Evolutionary conservation across 352 stramenopile genomes (phyloP).

Genomic region (Peronospora belbahrii): DNA sequence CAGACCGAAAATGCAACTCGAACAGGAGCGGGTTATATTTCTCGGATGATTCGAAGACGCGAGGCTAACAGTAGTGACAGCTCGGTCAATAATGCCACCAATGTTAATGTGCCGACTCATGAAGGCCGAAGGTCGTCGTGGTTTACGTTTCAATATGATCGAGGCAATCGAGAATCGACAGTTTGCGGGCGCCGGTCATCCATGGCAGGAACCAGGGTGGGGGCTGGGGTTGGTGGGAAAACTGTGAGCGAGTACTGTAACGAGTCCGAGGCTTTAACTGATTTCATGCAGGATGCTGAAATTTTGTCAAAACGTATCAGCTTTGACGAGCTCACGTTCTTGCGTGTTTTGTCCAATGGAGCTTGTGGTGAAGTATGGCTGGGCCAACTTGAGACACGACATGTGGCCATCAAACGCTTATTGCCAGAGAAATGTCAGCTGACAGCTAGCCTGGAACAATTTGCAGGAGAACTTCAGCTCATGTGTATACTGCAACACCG

Average conservation of each 20-base stretch:
- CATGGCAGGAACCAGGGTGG: conserved; percentile 23
- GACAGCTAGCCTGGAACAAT: conserved; percentile 50
- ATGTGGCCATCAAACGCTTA: conserved; percentile 70
- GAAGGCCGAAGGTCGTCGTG: conserved; percentile 21
- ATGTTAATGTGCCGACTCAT: conserved; percentile 17
- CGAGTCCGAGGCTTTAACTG: conserved; percentile 45
- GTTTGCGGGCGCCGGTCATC: conserved; percentile 19
- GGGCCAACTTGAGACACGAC: conserved; percentile 51
- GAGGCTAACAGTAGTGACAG: conserved; percentile 15
- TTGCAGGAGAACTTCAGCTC: conserved; percentile 61
- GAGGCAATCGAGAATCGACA: conserved; percentile 19
- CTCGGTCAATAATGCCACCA: conserved; percentile 15
- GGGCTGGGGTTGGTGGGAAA: conserved; percentile 26
- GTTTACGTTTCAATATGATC: conserved; percentile 27
- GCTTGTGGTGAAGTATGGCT: conserved; percentile 70
- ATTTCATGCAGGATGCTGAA: conserved; percentile 44
- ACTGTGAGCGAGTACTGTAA: conserved; percentile 49
- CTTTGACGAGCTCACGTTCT: conserved; percentile 60
- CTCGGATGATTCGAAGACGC: conserved; percentile 13
- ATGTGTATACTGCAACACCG: conserved; percentile 65
- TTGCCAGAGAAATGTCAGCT: conserved; percentile 52
- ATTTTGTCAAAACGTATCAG: conserved; percentile 45
- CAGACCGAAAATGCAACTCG: conserved; percentile 1
- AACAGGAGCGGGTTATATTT: conserved; percentile 12
- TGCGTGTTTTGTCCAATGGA: conserved; percentile 57